These are phyloP conservation scores for Pyrenula aspistea DNA, from an alignment of 495 filamentous ascomycete species.

Conservation along the genomic window DNA sequence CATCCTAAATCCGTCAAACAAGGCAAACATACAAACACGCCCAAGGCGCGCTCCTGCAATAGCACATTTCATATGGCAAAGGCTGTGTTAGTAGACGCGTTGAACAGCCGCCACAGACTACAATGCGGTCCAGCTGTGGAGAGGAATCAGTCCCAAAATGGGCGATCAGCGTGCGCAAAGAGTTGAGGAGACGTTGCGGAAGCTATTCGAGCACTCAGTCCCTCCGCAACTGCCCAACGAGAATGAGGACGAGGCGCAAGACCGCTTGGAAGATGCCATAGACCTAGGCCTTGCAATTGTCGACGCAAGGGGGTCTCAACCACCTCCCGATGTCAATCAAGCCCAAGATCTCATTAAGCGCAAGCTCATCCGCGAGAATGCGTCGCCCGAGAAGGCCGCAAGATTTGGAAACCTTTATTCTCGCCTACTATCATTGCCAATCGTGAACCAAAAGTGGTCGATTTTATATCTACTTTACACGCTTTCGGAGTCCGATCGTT, in stretches of 20 bases:
- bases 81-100: too few relatives aligned
- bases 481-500: slow-evolving; percentile 25
- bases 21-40: too few relatives aligned
- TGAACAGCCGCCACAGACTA: too few relatives aligned
- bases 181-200: slow-evolving; percentile 41
- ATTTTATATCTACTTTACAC: slow-evolving; percentile 84
- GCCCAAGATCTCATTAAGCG: slow-evolving; percentile 84
- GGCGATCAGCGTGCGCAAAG: slow-evolving; percentile 24
- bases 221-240: slow-evolving; percentile 35
- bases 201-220: slow-evolving; percentile 37
- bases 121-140: too few relatives aligned
- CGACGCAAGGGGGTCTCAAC: slow-evolving; percentile 14
- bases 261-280: slow-evolving; percentile 36
- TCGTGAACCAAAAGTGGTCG: slow-evolving; percentile 91
- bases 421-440: slow-evolving; percentile 73
- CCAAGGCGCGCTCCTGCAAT: too few relatives aligned
- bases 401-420: slow-evolving; percentile 83
- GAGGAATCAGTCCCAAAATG: slow-evolving; percentile 6
- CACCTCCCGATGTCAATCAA: slow-evolving; percentile 62
- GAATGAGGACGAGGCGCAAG: slow-evolving; percentile 34
- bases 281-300: slow-evolving; percentile 36
- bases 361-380: slow-evolving; percentile 61
- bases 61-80: too few relatives aligned
- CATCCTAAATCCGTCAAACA: too few relatives aligned
- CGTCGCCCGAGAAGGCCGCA: slow-evolving; percentile 71